phyloP scores from a whole-genome alignment of 2,329 filamentous ascomycete species.

The Gnomoniopsis smithogilvyi region DNA sequence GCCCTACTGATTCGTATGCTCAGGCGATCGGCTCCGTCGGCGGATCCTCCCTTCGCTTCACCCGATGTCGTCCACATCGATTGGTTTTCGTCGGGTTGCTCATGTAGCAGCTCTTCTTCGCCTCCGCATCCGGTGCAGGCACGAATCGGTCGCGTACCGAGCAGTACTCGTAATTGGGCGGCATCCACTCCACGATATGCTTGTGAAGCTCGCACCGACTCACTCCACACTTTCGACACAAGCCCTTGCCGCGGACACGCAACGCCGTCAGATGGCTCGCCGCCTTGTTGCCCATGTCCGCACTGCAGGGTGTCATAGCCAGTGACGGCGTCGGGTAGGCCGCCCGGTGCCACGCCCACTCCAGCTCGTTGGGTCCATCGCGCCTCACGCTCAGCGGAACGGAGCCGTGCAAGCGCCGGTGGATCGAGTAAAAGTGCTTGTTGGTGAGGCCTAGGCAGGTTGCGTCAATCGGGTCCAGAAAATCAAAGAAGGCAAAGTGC shows the following conservation, averaged over 20 bases:
- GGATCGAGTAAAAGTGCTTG: slow-evolving; percentile 56
- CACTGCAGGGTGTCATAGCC: slow-evolving; percentile 9
- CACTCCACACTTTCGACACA: slow-evolving; percentile 61
- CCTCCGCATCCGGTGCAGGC: slow-evolving; percentile 40
- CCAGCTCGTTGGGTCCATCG: slow-evolving; percentile 58
- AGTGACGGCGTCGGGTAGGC: slow-evolving; percentile 31
- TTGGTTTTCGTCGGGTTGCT: slow-evolving; percentile 57
- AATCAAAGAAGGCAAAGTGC: slow-evolving; percentile 58
- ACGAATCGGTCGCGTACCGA: slow-evolving; percentile 57
- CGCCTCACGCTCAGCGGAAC: slow-evolving; percentile 57
- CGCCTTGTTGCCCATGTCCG: slow-evolving; percentile 17
- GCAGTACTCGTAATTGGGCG: slow-evolving; percentile 56
- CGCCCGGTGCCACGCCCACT: slow-evolving; percentile 61
- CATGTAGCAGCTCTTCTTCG: slow-evolving; percentile 53
- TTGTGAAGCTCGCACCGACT: slow-evolving; percentile 61
- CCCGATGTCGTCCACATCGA: slow-evolving; percentile 55
- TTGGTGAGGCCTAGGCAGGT: slow-evolving; percentile 59
- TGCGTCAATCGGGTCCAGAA: slow-evolving; percentile 62
- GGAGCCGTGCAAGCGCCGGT: slow-evolving; percentile 51
- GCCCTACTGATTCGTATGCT: not conserved
- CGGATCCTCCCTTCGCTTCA: not conserved
- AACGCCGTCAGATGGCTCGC: slow-evolving; percentile 39
- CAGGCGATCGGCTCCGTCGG: not conserved
- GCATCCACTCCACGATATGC: slow-evolving; percentile 60
- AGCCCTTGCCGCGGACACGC: slow-evolving; percentile 55